phyloP scores from a whole-genome alignment of 176 grass and related monocot species.

The Zizania latifolia region DNA sequence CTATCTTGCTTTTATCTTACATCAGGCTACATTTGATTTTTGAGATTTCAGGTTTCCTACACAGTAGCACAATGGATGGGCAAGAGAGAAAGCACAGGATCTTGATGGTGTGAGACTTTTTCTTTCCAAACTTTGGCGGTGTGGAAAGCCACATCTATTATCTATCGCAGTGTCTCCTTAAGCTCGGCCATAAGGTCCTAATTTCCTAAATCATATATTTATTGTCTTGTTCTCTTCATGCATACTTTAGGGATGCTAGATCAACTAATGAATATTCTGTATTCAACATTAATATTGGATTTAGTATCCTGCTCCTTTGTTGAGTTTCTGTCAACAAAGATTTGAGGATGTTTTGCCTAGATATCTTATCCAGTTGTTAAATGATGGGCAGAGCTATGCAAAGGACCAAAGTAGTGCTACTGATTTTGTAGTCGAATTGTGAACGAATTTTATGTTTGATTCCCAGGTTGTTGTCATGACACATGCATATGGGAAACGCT shows the following conservation, averaged over 20 bases:
- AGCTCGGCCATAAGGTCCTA: slow-evolving; percentile 83
- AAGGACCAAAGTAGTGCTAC: background rate
- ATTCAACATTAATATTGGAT: slow-evolving; percentile 3
- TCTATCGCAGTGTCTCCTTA: slow-evolving; percentile 85
- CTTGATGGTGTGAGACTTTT: slow-evolving; percentile 94
- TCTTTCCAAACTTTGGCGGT: slow-evolving; percentile 94
- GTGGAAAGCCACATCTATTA: slow-evolving; percentile 96
- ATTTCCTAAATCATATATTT: background rate
- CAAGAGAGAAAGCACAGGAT: slow-evolving; percentile 51
- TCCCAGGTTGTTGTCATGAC: slow-evolving; percentile 88
- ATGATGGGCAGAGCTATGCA: background rate
- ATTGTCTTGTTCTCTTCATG: background rate
- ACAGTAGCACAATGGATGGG: slow-evolving; percentile 35
- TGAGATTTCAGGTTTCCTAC: slow-evolving; percentile 11
- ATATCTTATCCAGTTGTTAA: background rate
- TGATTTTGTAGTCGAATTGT: background rate
- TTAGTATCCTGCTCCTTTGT: background rate
- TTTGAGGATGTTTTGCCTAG: background rate
- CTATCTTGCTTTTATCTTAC: background rate
- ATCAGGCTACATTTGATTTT: background rate
- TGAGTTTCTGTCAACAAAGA: background rate
- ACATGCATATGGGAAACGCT: slow-evolving; percentile 86
- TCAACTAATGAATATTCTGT: background rate
- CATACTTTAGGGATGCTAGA: background rate
- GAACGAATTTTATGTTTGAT: background rate